phyloP scores from a whole-genome alignment of 1,139 yeast genomes.

The Candida sp. region DNA sequence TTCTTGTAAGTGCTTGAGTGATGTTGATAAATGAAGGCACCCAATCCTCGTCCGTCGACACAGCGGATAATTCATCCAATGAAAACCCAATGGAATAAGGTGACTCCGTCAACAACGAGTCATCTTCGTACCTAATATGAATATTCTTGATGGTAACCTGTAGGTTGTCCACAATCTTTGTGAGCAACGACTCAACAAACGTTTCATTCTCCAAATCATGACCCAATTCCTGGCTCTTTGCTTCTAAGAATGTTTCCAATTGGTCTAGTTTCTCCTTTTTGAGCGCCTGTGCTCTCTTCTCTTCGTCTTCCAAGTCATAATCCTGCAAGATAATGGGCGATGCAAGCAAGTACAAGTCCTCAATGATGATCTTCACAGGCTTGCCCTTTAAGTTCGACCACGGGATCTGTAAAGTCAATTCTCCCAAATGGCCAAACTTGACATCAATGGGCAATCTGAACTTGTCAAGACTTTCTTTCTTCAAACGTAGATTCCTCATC shows the following conservation, averaged over 20 bases:
- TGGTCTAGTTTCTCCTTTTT: constrained; percentile 73
- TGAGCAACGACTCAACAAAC: constrained; percentile 85
- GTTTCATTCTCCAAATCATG: constrained; percentile 64
- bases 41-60: constrained; percentile 89
- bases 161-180: constrained; percentile 90
- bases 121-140: constrained; percentile 92
- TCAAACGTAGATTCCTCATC: constrained; percentile 73
- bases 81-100: constrained; percentile 90
- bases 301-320: constrained; percentile 70
- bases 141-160: constrained; percentile 94
- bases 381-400: constrained; percentile 95
- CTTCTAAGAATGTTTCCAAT: constrained; percentile 61
- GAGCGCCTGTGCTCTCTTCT: constrained; percentile 61
- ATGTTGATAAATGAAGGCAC: constrained; percentile 82
- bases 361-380: constrained; percentile 90
- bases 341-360: constrained; percentile 85
- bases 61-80: constrained; percentile 86
- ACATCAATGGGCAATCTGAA: constrained; percentile 88
- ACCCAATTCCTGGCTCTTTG: constrained; percentile 41
- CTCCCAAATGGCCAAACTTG: constrained; percentile 91
- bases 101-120: constrained; percentile 60
- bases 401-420: constrained; percentile 88
- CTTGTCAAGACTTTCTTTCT: constrained; percentile 84
- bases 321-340: constrained; percentile 62
- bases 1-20: constrained; percentile 70